Percentiles rank a stretch among this genome's conserved stretches.
These are phyloP conservation scores for Moricandia moricandioides DNA, from an alignment of 345 rosid genomes.

Conservation along the genomic window DNA sequence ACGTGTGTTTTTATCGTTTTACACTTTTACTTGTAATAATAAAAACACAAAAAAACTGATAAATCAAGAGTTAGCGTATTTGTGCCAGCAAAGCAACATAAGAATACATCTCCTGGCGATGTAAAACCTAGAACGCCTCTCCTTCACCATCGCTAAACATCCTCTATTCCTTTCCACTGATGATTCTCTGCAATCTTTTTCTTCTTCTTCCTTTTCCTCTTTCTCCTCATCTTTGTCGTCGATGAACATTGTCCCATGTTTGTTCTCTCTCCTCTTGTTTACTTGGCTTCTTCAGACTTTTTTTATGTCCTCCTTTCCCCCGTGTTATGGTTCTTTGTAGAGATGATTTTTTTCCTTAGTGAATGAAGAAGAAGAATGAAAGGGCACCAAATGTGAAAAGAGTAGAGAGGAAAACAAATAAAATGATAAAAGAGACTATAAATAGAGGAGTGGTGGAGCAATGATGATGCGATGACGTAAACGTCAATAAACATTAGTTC, in stretches of 20 bases:
- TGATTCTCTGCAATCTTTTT: background rate
- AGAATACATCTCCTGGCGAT: constrained; percentile 50
- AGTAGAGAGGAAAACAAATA: constrained; percentile 11
- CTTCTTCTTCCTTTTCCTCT: constrained; percentile 4
- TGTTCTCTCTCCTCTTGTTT: background rate
- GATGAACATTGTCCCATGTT: constrained; percentile 38
- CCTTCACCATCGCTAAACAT: constrained; percentile 42
- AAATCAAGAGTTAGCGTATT: constrained; percentile 46
- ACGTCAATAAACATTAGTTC: background rate
- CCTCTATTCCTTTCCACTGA: constrained; percentile 31
- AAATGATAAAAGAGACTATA: constrained; percentile 14
- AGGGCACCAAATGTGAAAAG: constrained; percentile 26
- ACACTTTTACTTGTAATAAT: background rate
- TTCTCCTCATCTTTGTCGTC: constrained; percentile 23
- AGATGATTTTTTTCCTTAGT: background rate
- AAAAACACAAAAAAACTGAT: constrained; percentile 5
- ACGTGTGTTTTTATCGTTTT: background rate
- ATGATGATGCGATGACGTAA: constrained; percentile 39
- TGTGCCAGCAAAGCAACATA: constrained; percentile 64
- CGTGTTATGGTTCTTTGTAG: background rate
- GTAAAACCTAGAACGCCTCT: constrained; percentile 52
- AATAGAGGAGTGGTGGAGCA: constrained; percentile 39
- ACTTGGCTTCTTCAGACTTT: constrained; percentile 1
- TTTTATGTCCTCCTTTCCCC: background rate
- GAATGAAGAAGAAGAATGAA: constrained; percentile 12